Conservation (phyloP, 1,284 basidiomycete species). For the Apiotrichum montevideense region DNA sequence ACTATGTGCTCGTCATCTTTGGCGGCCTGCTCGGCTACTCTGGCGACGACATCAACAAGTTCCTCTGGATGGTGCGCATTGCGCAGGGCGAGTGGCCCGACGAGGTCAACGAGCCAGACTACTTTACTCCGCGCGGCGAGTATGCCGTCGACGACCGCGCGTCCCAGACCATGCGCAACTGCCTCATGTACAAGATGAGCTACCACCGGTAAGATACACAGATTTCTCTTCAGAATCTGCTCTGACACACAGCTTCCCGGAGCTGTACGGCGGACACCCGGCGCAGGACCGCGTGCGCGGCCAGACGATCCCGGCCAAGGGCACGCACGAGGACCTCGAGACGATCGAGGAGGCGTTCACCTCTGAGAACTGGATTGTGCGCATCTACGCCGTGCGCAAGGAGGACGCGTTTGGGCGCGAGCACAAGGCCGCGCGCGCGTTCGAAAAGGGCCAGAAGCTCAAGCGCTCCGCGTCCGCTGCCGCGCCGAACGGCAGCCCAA, state of each 20-base stretch:
- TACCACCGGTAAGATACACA: constrained; percentile 67
- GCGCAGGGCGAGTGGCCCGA: constrained; percentile 98
- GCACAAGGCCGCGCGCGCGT: constrained; percentile 76
- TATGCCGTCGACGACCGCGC: constrained; percentile 89
- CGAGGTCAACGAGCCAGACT: constrained; percentile 89
- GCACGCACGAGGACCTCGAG: constrained; percentile 66
- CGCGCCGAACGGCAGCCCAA: too few relatives aligned
- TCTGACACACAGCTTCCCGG: constrained; percentile 59
- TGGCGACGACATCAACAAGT: constrained; percentile 99
- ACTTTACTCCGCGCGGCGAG: constrained; percentile 90
- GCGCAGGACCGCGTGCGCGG: constrained; percentile 75
- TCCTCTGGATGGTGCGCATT: constrained; percentile 97
- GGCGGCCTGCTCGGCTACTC: constrained; percentile 95
- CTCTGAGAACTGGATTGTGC: constrained; percentile 96
- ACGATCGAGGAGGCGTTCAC: constrained; percentile 90
- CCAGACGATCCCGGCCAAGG: constrained; percentile 66
- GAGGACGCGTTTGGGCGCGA: constrained; percentile 87
- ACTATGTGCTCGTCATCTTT: constrained; percentile 96
- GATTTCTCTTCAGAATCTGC: background rate
- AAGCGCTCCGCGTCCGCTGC: background rate
- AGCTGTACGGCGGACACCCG: constrained; percentile 71
- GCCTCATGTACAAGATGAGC: constrained; percentile 97
- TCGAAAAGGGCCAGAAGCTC: constrained; percentile 56
- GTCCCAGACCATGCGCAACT: constrained; percentile 85
- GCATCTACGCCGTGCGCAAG: constrained; percentile 94